A percentile compares a stretch with the other conserved stretches of the same genome.
Conservation (phyloP, 148 eudicot genomes). For the Vaccinium macrocarpon region DNA sequence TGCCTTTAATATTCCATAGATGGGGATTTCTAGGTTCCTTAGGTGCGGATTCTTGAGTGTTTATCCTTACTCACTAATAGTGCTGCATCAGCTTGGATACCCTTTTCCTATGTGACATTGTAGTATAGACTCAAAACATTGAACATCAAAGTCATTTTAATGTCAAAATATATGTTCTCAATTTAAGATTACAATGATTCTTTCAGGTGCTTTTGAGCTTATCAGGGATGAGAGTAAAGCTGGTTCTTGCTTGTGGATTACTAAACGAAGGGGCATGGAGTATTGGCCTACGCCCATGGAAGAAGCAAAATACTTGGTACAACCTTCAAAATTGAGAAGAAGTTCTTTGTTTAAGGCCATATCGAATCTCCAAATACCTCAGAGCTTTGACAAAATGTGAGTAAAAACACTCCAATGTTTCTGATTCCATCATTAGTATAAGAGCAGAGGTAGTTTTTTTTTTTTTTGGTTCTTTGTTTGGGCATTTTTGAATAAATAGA, state of each 20-base stretch:
- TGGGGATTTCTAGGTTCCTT: neutral
- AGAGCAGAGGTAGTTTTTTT: neutral
- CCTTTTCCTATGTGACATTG: neutral
- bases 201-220: constrained; percentile 82
- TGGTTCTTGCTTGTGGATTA: constrained; percentile 93
- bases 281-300: constrained; percentile 94
- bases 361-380: constrained; percentile 55
- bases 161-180: neutral
- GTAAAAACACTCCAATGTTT: constrained; percentile 17
- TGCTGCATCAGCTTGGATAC: neutral
- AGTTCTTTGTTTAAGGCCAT: constrained; percentile 31
- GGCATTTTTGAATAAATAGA: neutral
- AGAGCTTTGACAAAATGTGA: constrained; percentile 86
- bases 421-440: neutral
- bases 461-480: neutral
- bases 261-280: constrained; percentile 83
- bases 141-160: neutral
- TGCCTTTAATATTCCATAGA: neutral
- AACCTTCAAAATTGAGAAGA: constrained; percentile 38
- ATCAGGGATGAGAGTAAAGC: constrained; percentile 79
- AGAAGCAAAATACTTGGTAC: constrained; percentile 76
- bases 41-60: neutral
- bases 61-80: neutral
- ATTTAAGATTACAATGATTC: constrained; percentile 3
- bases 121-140: neutral